Evolutionary conservation across 441 rosid genomes (phyloP).

Genomic region (Capsella rubella): DNA sequence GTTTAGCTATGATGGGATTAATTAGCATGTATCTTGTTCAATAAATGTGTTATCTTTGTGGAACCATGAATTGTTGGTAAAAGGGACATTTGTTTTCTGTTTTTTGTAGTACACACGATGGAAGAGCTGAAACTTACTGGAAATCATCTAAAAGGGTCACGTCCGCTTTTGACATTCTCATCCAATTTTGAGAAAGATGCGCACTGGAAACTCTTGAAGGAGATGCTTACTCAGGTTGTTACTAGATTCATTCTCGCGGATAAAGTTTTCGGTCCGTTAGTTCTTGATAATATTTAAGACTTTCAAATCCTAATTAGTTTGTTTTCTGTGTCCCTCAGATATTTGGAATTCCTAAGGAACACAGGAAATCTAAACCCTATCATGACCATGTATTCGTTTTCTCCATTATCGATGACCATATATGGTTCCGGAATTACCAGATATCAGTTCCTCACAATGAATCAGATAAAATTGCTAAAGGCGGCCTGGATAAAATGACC

Average conservation of each 20-base stretch:
- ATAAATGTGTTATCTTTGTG: constrained; percentile 5
- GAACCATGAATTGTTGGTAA: background rate
- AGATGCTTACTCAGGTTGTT: constrained; percentile 79
- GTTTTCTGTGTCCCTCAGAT: constrained; percentile 48
- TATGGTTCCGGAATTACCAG: constrained; percentile 99
- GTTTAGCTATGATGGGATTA: background rate
- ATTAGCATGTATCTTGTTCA: background rate
- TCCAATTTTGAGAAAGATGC: constrained; percentile 80
- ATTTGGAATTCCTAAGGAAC: constrained; percentile 93
- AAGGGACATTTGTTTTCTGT: background rate
- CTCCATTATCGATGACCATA: constrained; percentile 71
- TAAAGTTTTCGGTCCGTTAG: background rate
- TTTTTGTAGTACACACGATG: constrained; percentile 80
- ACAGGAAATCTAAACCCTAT: constrained; percentile 90
- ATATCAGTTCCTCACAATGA: constrained; percentile 87
- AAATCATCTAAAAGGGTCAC: constrained; percentile 87
- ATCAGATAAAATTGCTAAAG: constrained; percentile 81
- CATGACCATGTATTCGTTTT: constrained; percentile 95
- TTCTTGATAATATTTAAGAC: background rate
- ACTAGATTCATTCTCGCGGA: constrained; percentile 10
- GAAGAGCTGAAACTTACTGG: constrained; percentile 98
- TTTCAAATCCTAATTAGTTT: constrained; percentile 1
- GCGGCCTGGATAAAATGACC: constrained; percentile 94
- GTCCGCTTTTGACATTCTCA: constrained; percentile 86
- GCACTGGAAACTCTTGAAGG: constrained; percentile 96